Percentiles rank a stretch among this genome's conserved stretches.
Conservation (phyloP, 2,329 filamentous ascomycete genomes). For the Xylariaceae sp. region DNA sequence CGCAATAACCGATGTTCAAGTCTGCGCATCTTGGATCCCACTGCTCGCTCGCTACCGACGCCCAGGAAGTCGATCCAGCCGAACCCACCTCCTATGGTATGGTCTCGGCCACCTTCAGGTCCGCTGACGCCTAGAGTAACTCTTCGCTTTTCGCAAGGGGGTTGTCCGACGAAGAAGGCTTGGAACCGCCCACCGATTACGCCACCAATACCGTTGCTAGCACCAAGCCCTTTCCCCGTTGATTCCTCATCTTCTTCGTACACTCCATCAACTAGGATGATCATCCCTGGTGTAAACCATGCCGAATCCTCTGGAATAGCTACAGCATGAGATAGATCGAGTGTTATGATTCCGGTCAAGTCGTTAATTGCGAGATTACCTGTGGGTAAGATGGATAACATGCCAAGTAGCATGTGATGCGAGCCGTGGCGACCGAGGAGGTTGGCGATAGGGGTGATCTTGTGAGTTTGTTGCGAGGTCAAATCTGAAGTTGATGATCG, state of each 20-base stretch:
- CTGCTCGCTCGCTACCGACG: constrained; percentile 80
- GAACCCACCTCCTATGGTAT: constrained; percentile 72
- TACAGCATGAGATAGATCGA: constrained; percentile 76
- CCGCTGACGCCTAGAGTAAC: constrained; percentile 68
- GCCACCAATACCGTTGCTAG: constrained; percentile 77
- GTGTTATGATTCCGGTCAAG: constrained; percentile 76
- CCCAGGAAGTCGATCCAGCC: constrained; percentile 97
- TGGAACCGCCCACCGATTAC: constrained; percentile 89
- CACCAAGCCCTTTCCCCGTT: constrained; percentile 63
- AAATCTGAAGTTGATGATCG: constrained; percentile 53
- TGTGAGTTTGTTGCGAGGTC: constrained; percentile 63
- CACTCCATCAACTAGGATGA: constrained; percentile 89
- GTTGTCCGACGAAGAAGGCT: constrained; percentile 84
- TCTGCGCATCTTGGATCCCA: constrained; percentile 75
- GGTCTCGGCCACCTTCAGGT: constrained; percentile 51
- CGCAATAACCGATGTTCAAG: constrained; percentile 65
- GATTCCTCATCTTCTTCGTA: constrained; percentile 88
- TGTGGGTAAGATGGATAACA: constrained; percentile 74
- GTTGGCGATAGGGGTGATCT: constrained; percentile 78
- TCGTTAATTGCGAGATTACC: constrained; percentile 81
- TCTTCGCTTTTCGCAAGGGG: constrained; percentile 80
- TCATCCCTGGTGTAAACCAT: constrained; percentile 95
- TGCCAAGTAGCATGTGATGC: constrained; percentile 79
- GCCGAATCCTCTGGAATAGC: constrained; percentile 79
- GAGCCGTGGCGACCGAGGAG: constrained; percentile 73